These are phyloP conservation scores for Fusarium aywerte DNA, from an alignment of 2,329 filamentous ascomycete species.

Conservation along the genomic window DNA sequence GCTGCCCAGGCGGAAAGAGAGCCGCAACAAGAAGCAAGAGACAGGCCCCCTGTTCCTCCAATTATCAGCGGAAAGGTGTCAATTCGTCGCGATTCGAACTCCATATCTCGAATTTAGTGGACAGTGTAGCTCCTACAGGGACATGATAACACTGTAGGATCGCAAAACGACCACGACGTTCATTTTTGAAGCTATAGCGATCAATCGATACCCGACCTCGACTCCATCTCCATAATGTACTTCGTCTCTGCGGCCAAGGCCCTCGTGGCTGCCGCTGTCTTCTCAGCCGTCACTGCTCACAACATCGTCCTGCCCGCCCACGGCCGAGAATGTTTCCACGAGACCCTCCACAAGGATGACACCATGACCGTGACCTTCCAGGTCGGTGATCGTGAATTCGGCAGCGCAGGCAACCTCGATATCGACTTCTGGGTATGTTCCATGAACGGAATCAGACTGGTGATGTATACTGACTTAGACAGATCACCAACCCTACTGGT, in stretches of 20 bases:
- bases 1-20: constrained; percentile 22
- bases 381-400: constrained; percentile 96
- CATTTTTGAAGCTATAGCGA: constrained; percentile 19
- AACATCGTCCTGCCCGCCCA: constrained; percentile 96
- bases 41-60: constrained; percentile 18
- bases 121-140: constrained; percentile 36
- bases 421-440: constrained; percentile 94
- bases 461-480: constrained; percentile 35
- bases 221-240: constrained; percentile 42
- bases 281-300: constrained; percentile 78
- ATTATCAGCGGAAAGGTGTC: constrained; percentile 47
- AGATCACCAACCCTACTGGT: constrained; percentile 82
- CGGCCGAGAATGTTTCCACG: constrained; percentile 97
- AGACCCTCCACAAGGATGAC: constrained; percentile 90
- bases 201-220: constrained; percentile 11
- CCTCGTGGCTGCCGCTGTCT: constrained; percentile 55
- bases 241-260: constrained; percentile 55
- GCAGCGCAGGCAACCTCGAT: constrained; percentile 91
- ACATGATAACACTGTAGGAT: constrained; percentile 25
- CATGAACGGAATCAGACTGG: not conserved
- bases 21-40: constrained; percentile 16
- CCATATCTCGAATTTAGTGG: constrained; percentile 17
- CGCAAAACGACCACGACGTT: constrained; percentile 29
- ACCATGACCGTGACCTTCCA: constrained; percentile 99
- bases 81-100: constrained; percentile 44